Percentiles rank a stretch among this genome's conserved stretches.
Conservation (phyloP, 495 filamentous ascomycete species). For the Penicillium odoratum region DNA sequence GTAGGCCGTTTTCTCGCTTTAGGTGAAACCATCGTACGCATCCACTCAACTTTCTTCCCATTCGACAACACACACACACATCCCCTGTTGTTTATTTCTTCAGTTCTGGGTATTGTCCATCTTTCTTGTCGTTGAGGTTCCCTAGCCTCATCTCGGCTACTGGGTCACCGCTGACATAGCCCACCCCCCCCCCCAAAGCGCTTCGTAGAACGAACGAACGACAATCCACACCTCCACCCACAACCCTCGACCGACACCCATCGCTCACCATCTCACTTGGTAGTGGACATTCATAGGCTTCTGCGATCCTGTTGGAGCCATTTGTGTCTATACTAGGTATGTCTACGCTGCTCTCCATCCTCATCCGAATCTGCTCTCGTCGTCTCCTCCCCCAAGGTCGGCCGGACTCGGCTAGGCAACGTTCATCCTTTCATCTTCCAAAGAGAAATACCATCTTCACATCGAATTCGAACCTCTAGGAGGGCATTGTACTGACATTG, state of each 20-base stretch:
- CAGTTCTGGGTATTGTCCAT: constrained; percentile 21
- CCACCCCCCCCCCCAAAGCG: constrained; percentile 31
- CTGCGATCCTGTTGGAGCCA: constrained; percentile 34
- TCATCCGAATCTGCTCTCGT: constrained; percentile 41
- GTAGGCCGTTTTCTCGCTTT: constrained; percentile 43
- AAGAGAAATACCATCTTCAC: constrained; percentile 19
- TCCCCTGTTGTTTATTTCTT: constrained; percentile 14
- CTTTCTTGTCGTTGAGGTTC: constrained; percentile 13
- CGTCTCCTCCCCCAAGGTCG: constrained; percentile 34
- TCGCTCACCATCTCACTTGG: constrained; percentile 23
- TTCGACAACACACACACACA: constrained; percentile 12
- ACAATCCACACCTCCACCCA: constrained; percentile 32
- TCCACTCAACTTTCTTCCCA: constrained; percentile 31
- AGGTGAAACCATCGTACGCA: constrained; percentile 48
- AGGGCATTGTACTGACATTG: constrained; percentile 33
- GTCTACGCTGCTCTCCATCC: constrained; percentile 40
- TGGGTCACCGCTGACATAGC: constrained; percentile 46
- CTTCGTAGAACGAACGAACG: constrained; percentile 39
- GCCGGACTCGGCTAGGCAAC: constrained; percentile 35
- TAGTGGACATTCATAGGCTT: constrained; percentile 19
- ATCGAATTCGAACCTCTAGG: constrained; percentile 15
- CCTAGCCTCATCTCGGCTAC: constrained; percentile 20
- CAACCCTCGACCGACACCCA: constrained; percentile 26
- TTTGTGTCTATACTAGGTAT: constrained; percentile 36
- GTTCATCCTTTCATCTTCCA: constrained; percentile 26